Base-by-base conservation (phyloP, 2,329 filamentous ascomycete species). In the Ophioceras dolichostomum region DNA sequence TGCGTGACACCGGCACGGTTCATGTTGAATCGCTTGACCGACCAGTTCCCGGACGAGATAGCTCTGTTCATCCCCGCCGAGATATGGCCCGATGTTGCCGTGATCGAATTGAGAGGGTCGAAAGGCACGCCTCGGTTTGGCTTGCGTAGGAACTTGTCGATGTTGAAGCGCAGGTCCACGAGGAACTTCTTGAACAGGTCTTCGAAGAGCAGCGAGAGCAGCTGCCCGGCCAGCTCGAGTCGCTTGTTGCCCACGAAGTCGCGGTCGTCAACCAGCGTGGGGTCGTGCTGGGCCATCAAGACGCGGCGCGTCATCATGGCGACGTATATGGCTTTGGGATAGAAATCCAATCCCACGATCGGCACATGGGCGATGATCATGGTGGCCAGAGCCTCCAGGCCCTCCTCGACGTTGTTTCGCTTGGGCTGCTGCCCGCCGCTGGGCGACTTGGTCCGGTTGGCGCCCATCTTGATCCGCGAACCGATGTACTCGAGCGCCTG, bases 231-330 rank as follows among this genome's bases (percentile, higher is more conserved):
- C 60, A 98, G 60, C 58, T 98, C 91, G 31, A 98, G 67, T 42
- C 91, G 78, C 62, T 98, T 98, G 63, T 98, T 98, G 46, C 91
- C 91, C 21, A 98, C 87, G 52, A 96, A 98, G 60, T 98, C 93
- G 53, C 91, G 76, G 56, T 98, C 91, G 49, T 98, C 91, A 2
- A 98, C 86, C 37, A 96, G 67, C 39, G 82, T 86, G 1, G 83
- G 75, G 52, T 98, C 85, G 41, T 91, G 83, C 52, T 87, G 81
- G 2, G 88, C 88, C 83, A 96, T 94, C 34, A 98, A 62, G 4
- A 96, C 88, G 57, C 88, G 76, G n/a, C 91, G 81, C 20, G 87
- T 85, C 91, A 98, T 98, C 65, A 94, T 85, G 34, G 89, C 89
- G 39, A 98, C 77, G 51, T 96, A 98, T 8, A 96, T 73, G 17